Evolutionary conservation across 345 rosid species (phyloP).

Genomic region (Lagerstroemia speciosa): DNA sequence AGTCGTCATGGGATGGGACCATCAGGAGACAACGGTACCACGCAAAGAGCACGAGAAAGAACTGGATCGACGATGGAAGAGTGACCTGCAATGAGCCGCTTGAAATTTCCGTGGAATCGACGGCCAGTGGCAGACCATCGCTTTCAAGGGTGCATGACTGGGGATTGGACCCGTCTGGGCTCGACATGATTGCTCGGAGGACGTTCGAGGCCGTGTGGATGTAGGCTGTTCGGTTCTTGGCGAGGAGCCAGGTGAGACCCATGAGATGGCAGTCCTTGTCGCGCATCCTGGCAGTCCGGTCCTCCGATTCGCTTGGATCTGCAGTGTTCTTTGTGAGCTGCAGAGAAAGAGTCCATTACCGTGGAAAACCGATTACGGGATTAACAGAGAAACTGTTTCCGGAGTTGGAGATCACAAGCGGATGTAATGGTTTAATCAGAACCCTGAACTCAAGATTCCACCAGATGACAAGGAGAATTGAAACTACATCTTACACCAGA

Average conservation of each 20-base stretch:
- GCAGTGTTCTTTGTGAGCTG: slow-evolving; percentile 59
- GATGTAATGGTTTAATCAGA: slow-evolving; percentile 19
- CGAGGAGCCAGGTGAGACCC: slow-evolving; percentile 97
- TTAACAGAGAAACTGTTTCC: background rate
- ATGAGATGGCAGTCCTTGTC: slow-evolving; percentile 82
- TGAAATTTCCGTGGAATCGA: slow-evolving; percentile 59
- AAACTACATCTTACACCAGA: background rate
- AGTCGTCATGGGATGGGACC: background rate
- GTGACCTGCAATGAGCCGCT: slow-evolving; percentile 18
- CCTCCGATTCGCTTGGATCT: slow-evolving; percentile 49
- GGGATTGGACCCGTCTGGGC: slow-evolving; percentile 36
- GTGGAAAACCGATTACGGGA: background rate
- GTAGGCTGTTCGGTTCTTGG: slow-evolving; percentile 69
- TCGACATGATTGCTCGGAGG: slow-evolving; percentile 66
- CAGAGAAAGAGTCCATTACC: background rate
- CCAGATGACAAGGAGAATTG: slow-evolving; percentile 5
- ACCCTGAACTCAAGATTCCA: slow-evolving; percentile 4
- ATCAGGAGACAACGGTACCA: background rate
- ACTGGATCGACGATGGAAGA: slow-evolving; percentile 6
- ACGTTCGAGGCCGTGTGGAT: slow-evolving; percentile 71
- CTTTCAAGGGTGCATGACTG: slow-evolving; percentile 62
- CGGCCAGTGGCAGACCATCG: slow-evolving; percentile 88
- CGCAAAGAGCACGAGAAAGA: background rate
- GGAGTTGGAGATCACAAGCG: background rate
- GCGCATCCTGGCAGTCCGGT: slow-evolving; percentile 71